These are phyloP conservation scores for Filobasidium wieringae DNA, from an alignment of 768 basidiomycete genomes.

Conservation along the genomic window DNA sequence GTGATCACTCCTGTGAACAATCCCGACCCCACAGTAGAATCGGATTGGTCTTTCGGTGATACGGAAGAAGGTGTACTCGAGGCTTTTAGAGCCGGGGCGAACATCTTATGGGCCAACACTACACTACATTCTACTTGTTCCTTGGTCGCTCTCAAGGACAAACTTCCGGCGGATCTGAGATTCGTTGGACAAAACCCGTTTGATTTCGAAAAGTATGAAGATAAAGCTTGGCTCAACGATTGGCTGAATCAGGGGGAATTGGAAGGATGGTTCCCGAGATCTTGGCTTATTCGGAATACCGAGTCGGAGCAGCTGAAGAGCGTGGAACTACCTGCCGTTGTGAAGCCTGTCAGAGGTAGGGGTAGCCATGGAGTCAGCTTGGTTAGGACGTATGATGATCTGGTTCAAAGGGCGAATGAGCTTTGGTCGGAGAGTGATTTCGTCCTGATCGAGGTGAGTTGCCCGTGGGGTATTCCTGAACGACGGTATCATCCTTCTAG, in stretches of 20 bases:
- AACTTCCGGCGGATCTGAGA: neutral
- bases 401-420: conserved; percentile 4
- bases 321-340: conserved; percentile 20
- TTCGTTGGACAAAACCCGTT: conserved; percentile 24
- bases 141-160: conserved; percentile 11
- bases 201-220: conserved; percentile 25
- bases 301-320: neutral
- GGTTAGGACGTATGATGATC: conserved; percentile 14
- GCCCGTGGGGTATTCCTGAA: neutral
- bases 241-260: conserved; percentile 21
- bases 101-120: conserved; percentile 30
- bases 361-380: conserved; percentile 30
- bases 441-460: conserved; percentile 22
- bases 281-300: conserved; percentile 12
- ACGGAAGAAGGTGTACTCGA: conserved; percentile 19
- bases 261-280: conserved; percentile 15
- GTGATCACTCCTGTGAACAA: conserved; percentile 18
- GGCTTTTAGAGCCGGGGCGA: conserved; percentile 24
- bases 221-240: conserved; percentile 28
- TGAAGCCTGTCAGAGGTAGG: conserved; percentile 31
- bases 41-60: conserved; percentile 30
- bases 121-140: conserved; percentile 23
- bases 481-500: neutral
- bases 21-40: conserved; percentile 14
- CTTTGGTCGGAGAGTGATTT: conserved; percentile 21